phyloP scores from a whole-genome alignment of 805 yeast species.

The Kodamaea laetipori region DNA sequence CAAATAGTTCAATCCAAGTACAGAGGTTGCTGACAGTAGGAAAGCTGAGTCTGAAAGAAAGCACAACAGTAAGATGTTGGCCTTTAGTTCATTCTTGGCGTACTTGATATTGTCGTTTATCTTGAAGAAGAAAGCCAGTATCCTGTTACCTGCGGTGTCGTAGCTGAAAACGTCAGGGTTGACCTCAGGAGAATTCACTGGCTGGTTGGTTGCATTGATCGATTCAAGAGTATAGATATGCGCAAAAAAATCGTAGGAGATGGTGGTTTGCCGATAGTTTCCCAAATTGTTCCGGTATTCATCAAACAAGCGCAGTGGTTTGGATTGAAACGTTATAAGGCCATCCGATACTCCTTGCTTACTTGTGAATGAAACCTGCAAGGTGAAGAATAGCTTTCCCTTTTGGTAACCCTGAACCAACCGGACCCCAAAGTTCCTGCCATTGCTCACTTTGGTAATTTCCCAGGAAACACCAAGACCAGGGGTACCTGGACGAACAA shows the following conservation, averaged over 20 bases:
- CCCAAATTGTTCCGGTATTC: conserved; percentile 16
- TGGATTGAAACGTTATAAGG: conserved; percentile 10
- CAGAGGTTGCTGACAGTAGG: conserved; percentile 29
- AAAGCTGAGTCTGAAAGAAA: conserved; percentile 34
- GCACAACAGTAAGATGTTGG: conserved; percentile 24
- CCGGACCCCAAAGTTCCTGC: conserved; percentile 27
- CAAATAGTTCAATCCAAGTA: conserved; percentile 22
- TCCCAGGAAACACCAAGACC: conserved; percentile 27
- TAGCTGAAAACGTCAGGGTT: background rate
- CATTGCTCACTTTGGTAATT: conserved; percentile 24
- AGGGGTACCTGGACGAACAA: conserved; percentile 28
- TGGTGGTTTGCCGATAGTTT: conserved; percentile 20
- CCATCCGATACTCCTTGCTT: background rate
- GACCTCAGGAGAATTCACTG: background rate
- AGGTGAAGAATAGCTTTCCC: conserved; percentile 21
- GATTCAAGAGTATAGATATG: conserved; percentile 30
- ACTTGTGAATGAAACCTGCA: conserved; percentile 25
- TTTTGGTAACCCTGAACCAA: conserved; percentile 26
- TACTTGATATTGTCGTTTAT: conserved; percentile 27
- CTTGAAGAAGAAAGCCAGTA: conserved; percentile 33
- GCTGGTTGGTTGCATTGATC: conserved; percentile 1
- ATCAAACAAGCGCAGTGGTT: conserved; percentile 14
- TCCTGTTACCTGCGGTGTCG: conserved; percentile 16
- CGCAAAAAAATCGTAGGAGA: conserved; percentile 31
- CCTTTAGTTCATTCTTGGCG: conserved; percentile 24